phyloP scores from a whole-genome alignment of 345 rosid genomes.

The Jatropha curcas region DNA sequence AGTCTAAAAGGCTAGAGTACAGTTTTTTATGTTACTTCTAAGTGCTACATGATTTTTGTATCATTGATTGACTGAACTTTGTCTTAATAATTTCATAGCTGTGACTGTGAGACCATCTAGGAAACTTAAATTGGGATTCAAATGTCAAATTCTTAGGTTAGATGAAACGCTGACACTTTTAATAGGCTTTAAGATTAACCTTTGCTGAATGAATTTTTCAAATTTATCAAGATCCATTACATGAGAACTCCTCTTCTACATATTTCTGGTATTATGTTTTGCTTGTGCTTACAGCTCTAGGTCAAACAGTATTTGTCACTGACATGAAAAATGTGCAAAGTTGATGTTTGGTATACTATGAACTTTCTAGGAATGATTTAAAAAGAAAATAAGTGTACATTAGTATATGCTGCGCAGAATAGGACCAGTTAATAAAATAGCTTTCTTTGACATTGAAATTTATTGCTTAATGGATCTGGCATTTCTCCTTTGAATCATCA shows the following conservation, averaged over 20 bases:
- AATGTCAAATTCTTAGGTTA: neutral
- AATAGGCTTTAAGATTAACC: neutral
- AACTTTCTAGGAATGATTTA: neutral
- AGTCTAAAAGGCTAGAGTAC: neutral
- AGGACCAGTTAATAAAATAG: neutral
- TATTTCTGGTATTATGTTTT: neutral
- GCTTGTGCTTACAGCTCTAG: neutral
- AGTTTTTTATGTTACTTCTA: neutral
- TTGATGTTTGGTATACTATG: neutral
- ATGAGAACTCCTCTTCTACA: neutral
- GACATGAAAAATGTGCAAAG: slow-evolving; percentile 3
- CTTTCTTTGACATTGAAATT: neutral
- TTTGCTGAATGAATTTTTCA: neutral
- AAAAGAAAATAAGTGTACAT: neutral
- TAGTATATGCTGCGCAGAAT: neutral
- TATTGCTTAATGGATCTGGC: neutral
- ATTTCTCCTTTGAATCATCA: neutral
- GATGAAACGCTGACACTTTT: neutral
- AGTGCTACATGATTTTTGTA: neutral
- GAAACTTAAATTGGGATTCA: neutral
- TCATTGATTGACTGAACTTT: neutral
- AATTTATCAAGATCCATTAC: neutral
- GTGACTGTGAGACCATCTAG: neutral
- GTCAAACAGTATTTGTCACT: neutral
- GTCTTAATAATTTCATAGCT: neutral